Evolutionary conservation across 805 yeast genomes (phyloP), one percentile per base, ranked within the genome.

Genomic region (Zygosaccharomyces pseudorouxii): DNA sequence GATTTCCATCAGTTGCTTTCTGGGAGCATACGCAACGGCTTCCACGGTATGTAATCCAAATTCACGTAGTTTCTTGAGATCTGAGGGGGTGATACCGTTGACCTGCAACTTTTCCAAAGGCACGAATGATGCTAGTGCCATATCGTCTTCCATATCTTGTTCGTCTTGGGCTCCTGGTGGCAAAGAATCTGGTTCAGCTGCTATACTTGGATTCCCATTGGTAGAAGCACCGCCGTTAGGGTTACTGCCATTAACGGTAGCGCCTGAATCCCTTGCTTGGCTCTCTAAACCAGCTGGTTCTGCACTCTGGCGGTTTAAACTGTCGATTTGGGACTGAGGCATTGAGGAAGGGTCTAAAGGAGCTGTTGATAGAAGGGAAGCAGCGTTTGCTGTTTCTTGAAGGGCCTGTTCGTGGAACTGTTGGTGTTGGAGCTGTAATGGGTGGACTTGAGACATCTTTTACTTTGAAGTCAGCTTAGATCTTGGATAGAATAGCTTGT

Each of bases 11-110:
- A 92, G 72, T 5, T 79, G 81, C 57, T 92, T 84, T 62, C 86
- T 85, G 16, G 97, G 95, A 5, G 97, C 88, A 61, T 89, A 89
- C 2, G 99, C 98, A 50, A 92, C 82, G 18, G 95, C 80, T 64
- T 90, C 97, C 6, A 86, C 95, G 0, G 99, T 93, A 63, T 86
- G 86, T 59, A 77, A 81, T 0, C 97, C 97, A 22, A 84, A 85
- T 42, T 86, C 92, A 53, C 81, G 77, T 45, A 93, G 75, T 64
- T 89, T 92, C 53, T 78, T 80, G 55, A 92, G 75, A 65, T 93
- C 99, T 28, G 80, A 74, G 3, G 81, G 62, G 5, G 90, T 77
- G 53, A 93, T 89, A 10, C 99, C 99, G 62, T 89, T 88, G 16
- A 95, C 95, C 68, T 75, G 65, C 67, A 65, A 47, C 42, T 64